Base-by-base conservation (phyloP, 176 grass and related monocot species). In the Chrysopogon serrulatus region DNA sequence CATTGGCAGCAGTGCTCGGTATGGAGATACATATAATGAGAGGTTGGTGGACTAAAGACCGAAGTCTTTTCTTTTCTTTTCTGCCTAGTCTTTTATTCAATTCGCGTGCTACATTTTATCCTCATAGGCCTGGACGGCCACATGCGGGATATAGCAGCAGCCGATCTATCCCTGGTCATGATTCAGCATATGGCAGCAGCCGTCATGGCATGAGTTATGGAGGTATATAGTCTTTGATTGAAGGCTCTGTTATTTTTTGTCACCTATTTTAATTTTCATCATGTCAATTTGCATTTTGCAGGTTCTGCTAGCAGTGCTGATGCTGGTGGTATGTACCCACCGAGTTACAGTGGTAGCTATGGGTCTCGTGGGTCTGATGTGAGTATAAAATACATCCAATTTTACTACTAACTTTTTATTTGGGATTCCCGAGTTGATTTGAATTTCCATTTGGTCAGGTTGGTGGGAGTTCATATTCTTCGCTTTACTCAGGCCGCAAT, bases 311-410 rank as follows among this genome's bases (percentile, higher is more conserved):
- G 85, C 28, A 44, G 63, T 76, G 84, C 64, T 87, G 91, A 91
- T 79, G 56, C 80, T 83, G 86, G 85, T 86, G 92, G 88, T 47
- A 71, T 88, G 82, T 94, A 94, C 88, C 81, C 86, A 45, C 90
- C 92, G 60, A 87, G 77, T 85, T 95, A 78, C 39, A 85, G 63
- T 82, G 47, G 60, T 63, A 83, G 84, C 77, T 92, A 95, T 65
- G 21, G 84, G 76, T 79, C 89, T 86, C 93, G 89, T 83, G 90
- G 96, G 87, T 95, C 91, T 81, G 87, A 98, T 73, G 96, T 98
- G 82, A 92, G 93, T 84, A 54, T 73, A 9, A 78, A 90, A 83
- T 56, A 41, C 30, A 10, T 41, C 65, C 8, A 27, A 53, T 28
- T 54, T 53, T 69, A 10, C 48, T 54, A 63, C 31, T 4, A 14